phyloP scores from a whole-genome alignment of 352 stramenopile species.

The Pythium dissotocum region DNA sequence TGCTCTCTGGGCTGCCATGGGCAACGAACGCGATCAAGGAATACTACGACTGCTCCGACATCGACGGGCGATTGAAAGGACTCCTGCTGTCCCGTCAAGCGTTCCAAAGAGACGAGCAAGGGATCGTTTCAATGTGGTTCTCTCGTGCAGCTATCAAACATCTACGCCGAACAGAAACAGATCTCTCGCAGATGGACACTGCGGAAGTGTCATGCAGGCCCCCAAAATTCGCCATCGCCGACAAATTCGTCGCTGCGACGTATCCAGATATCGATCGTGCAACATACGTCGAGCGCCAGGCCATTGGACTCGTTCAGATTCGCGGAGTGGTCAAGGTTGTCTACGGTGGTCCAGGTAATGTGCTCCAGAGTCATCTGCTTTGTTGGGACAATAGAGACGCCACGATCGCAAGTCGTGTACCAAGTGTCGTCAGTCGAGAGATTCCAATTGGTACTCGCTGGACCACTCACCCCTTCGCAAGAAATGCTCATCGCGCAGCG shows the following conservation, averaged over 20 bases:
- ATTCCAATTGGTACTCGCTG: conserved; percentile 31
- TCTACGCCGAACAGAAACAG: conserved; percentile 10
- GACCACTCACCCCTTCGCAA: conserved; percentile 26
- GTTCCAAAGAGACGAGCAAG: neutral
- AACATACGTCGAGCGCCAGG: conserved; percentile 24
- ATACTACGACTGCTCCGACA: conserved; percentile 27
- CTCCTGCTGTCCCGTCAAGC: conserved; percentile 20
- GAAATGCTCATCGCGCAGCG: conserved; percentile 21
- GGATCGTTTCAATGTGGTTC: conserved; percentile 14
- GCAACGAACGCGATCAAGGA: neutral
- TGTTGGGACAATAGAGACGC: conserved; percentile 31
- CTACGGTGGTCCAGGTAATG: conserved; percentile 30
- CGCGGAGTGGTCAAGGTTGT: conserved; percentile 30
- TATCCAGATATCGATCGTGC: conserved; percentile 20
- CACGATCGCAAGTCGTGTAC: conserved; percentile 19
- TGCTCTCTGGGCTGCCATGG: neutral
- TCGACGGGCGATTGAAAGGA: conserved; percentile 13
- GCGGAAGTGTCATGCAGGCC: neutral
- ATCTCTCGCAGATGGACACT: neutral
- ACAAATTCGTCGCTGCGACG: conserved; percentile 27
- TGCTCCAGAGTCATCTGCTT: conserved; percentile 31
- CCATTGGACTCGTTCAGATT: conserved; percentile 24
- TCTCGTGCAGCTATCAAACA: neutral
- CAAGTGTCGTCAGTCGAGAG: conserved; percentile 6
- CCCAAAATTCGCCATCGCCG: conserved; percentile 27